These are phyloP conservation scores for Teunomyces tritomae DNA, from an alignment of 805 yeast genomes.

Conservation along the genomic window DNA sequence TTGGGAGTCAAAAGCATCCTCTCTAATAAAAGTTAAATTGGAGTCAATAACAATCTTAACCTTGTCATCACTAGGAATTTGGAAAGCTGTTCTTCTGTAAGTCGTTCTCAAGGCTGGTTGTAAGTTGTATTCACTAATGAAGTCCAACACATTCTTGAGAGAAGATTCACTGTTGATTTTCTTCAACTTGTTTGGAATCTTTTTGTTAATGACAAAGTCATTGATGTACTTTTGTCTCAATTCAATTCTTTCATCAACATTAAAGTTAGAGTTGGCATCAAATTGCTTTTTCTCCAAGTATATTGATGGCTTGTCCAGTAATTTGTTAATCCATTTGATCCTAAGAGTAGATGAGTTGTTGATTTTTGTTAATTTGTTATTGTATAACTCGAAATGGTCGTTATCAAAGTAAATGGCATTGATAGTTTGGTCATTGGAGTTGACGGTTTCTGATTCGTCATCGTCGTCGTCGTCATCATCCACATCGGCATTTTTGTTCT, in stretches of 20 bases:
- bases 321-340: slow-evolving; percentile 86
- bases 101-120: slow-evolving; percentile 86
- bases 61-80: slow-evolving; percentile 95
- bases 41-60: slow-evolving; percentile 89
- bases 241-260: slow-evolving; percentile 59
- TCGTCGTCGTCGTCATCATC: slow-evolving; percentile 48
- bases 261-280: slow-evolving; percentile 52
- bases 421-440: slow-evolving; percentile 58
- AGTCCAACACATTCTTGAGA: slow-evolving; percentile 56
- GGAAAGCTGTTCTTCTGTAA: slow-evolving; percentile 92
- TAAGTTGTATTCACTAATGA: slow-evolving; percentile 61
- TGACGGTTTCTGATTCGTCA: slow-evolving; percentile 50
- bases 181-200: slow-evolving; percentile 13
- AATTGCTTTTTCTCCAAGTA: slow-evolving; percentile 76
- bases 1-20: slow-evolving; percentile 79
- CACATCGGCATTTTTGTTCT: slow-evolving; percentile 42
- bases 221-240: slow-evolving; percentile 82
- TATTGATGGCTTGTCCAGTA: slow-evolving; percentile 73
- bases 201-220: slow-evolving; percentile 49
- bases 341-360: slow-evolving; percentile 73
- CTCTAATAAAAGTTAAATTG: slow-evolving; percentile 82
- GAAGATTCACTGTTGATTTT: slow-evolving; percentile 12
- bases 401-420: slow-evolving; percentile 89
- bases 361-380: slow-evolving; percentile 72
- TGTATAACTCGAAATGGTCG: slow-evolving; percentile 76